Conservation (phyloP, 345 rosid species). For the Citrus inodora region DNA sequence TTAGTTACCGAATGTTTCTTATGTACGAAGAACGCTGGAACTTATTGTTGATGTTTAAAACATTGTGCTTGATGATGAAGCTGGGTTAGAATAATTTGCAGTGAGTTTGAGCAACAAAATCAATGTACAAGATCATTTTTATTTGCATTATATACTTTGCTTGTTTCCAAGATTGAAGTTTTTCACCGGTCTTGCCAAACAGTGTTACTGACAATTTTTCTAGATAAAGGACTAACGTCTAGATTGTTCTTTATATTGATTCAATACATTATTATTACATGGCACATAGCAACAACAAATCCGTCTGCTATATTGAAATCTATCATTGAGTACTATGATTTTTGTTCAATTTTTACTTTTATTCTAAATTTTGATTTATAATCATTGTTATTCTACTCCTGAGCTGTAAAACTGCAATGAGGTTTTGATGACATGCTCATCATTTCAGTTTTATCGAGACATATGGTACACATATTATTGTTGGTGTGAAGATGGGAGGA, state of each 20-base stretch:
- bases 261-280: too few species aligned
- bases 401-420: slow-evolving; percentile 3
- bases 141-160: background rate
- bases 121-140: background rate
- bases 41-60: background rate
- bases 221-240: background rate
- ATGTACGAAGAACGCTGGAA: background rate
- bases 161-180: background rate
- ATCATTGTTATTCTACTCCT: background rate
- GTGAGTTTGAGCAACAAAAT: background rate
- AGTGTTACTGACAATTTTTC: background rate
- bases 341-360: too few species aligned
- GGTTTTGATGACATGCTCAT: background rate
- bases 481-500: slow-evolving; percentile 94
- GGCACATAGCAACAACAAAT: background rate
- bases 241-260: background rate
- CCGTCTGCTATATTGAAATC: background rate
- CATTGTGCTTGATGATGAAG: background rate
- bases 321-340: background rate
- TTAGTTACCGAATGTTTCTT: background rate
- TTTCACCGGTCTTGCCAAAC: background rate
- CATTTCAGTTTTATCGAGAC: slow-evolving; percentile 71
- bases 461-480: slow-evolving; percentile 85
- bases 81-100: background rate
- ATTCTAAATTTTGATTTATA: background rate